These are phyloP conservation scores for Malbranchea zuffiana DNA, from an alignment of 2,329 filamentous ascomycete genomes.

Conservation along the genomic window DNA sequence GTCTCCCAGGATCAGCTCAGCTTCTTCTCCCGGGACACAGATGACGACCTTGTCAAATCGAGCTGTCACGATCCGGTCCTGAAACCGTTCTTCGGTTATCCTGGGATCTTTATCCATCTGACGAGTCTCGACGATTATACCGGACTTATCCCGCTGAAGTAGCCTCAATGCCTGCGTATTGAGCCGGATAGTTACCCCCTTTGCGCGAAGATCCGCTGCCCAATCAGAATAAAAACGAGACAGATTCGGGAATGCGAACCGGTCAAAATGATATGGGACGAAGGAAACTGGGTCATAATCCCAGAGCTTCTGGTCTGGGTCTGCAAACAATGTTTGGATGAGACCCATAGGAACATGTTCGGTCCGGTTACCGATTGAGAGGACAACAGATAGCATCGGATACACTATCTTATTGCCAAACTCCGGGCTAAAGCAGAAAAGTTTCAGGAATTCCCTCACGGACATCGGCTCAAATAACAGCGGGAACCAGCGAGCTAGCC, in stretches of 20 bases:
- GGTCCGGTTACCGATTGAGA: constrained; percentile 65
- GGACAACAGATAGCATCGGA: constrained; percentile 60
- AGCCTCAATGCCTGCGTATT: constrained; percentile 44
- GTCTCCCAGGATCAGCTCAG: constrained; percentile 42
- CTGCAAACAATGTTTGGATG: constrained; percentile 49
- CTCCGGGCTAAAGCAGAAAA: constrained; percentile 58
- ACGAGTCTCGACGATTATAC: constrained; percentile 37
- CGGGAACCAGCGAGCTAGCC: constrained; percentile 45
- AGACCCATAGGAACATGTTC: constrained; percentile 60
- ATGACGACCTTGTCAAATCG: constrained; percentile 50
- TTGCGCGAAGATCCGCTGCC: constrained; percentile 41
- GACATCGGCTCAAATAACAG: constrained; percentile 46
- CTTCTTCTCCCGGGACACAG: constrained; percentile 46
- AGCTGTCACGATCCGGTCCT: constrained; percentile 36
- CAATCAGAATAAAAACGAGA: constrained; percentile 48
- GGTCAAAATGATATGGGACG: constrained; percentile 44
- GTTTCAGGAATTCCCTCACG: constrained; percentile 53
- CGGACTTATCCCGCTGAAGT: constrained; percentile 39
- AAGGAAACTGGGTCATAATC: constrained; percentile 46
- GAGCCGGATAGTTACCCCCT: constrained; percentile 47
- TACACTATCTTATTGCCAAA: constrained; percentile 62
- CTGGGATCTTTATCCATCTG: constrained; percentile 13
- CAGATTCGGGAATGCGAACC: constrained; percentile 53
- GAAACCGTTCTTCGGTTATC: constrained; percentile 22
- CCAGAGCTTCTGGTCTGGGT: constrained; percentile 51